Evolutionary conservation across 768 basidiomycete species (phyloP).

Genomic region (Boletus vermiculosoides): DNA sequence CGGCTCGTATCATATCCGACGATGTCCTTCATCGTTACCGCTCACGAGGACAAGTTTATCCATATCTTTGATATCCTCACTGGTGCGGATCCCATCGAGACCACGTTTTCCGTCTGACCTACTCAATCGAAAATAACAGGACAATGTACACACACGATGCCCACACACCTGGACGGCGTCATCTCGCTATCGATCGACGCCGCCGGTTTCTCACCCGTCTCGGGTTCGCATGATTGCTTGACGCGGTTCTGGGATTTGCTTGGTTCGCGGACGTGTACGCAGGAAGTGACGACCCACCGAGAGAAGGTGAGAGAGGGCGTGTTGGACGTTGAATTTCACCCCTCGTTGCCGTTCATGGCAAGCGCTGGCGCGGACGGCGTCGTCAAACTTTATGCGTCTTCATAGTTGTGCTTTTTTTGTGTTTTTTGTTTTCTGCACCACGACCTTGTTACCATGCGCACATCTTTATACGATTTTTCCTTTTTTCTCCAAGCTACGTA

Average conservation of each 20-base stretch:
- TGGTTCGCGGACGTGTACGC: slow-evolving; percentile 74
- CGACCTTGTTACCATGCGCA: neutral
- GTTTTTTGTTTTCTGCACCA: neutral
- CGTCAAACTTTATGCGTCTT: slow-evolving; percentile 87
- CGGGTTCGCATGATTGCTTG: slow-evolving; percentile 92
- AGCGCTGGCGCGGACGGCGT: slow-evolving; percentile 97
- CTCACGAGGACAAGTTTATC: slow-evolving; percentile 92
- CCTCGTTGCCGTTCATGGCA: slow-evolving; percentile 80
- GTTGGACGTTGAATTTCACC: slow-evolving; percentile 82
- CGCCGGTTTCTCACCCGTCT: slow-evolving; percentile 82
- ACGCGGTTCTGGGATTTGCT: slow-evolving; percentile 93
- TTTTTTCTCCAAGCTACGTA: neutral
- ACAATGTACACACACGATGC: slow-evolving; percentile 85
- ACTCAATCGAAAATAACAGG: slow-evolving; percentile 39
- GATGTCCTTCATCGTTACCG: slow-evolving; percentile 83
- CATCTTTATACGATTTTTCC: slow-evolving; percentile 2
- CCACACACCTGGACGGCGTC: slow-evolving; percentile 88
- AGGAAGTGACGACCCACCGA: slow-evolving; percentile 88
- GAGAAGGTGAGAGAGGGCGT: slow-evolving; percentile 91
- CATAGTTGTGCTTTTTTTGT: slow-evolving; percentile 38
- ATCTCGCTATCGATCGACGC: slow-evolving; percentile 89
- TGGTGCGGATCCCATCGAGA: slow-evolving; percentile 51
- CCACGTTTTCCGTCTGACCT: slow-evolving; percentile 1
- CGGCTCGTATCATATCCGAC: slow-evolving; percentile 88
- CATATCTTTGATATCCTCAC: slow-evolving; percentile 83